Conservation (phyloP, 2,329 filamentous ascomycete species). For the Colletotrichum cuscutae region DNA sequence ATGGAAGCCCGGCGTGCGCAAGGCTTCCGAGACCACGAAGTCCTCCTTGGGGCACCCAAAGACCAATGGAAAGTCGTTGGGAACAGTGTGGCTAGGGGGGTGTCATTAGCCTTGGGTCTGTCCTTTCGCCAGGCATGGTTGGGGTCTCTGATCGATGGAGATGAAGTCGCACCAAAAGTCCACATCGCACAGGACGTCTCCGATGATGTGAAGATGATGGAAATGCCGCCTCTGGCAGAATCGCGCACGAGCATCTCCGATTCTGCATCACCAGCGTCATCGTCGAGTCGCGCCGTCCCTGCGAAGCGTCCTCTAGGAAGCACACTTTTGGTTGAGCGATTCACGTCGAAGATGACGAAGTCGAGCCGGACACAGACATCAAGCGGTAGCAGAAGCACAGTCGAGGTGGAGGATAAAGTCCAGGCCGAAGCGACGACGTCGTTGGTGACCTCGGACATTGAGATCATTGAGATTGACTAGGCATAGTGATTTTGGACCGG, state of each 20-base stretch:
- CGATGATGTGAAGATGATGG: not conserved
- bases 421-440: not conserved
- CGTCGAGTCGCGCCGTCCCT: not conserved
- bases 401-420: not conserved
- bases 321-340: conserved; percentile 1
- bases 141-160: conserved; percentile 43
- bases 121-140: conserved; percentile 69
- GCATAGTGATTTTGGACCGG: too few species aligned
- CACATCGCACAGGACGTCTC: not conserved
- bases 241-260: not conserved
- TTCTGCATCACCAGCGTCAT: not conserved
- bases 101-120: conserved; percentile 74
- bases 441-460: not conserved
- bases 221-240: not conserved
- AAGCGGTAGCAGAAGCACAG: not conserved
- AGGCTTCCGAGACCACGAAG: conserved; percentile 75
- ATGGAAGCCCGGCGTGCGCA: conserved; percentile 77
- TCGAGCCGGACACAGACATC: not conserved
- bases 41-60: conserved; percentile 67
- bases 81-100: conserved; percentile 78
- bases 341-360: conserved; percentile 11
- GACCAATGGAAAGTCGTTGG: conserved; percentile 76
- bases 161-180: conserved; percentile 12
- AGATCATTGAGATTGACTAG: conserved; percentile 1
- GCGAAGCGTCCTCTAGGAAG: conserved; percentile 13